phyloP scores from a whole-genome alignment of 306 rosid species.

The Albizia julibrissin region DNA sequence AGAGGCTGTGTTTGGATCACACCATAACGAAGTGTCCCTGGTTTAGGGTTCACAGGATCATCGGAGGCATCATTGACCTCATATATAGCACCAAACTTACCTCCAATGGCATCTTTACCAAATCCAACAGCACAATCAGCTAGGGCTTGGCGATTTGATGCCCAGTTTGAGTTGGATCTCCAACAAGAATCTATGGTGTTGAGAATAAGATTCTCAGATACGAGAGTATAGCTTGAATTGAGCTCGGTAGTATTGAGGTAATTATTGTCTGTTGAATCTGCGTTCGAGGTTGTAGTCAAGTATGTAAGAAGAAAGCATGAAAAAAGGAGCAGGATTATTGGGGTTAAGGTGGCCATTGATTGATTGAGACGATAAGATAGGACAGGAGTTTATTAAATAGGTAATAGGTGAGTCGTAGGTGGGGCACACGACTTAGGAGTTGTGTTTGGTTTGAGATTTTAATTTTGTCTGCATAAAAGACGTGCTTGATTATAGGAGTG shows the following conservation, averaged over 20 bases:
- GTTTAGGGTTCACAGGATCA: constrained; percentile 63
- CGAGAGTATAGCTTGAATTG: constrained; percentile 30
- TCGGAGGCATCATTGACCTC: constrained; percentile 64
- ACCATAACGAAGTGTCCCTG: constrained; percentile 78
- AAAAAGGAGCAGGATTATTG: constrained; percentile 34
- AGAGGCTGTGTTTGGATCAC: constrained; percentile 69
- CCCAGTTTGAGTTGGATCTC: constrained; percentile 65
- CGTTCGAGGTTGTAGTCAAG: constrained; percentile 37
- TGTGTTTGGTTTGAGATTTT: constrained; percentile 9
- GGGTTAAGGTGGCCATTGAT: constrained; percentile 48
- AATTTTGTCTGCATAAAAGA: constrained; percentile 32
- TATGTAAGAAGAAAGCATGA: constrained; percentile 39
- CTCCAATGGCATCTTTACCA: constrained; percentile 79
- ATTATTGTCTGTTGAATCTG: constrained; percentile 20
- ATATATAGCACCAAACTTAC: constrained; percentile 60
- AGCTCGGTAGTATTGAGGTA: constrained; percentile 9
- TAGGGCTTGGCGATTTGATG: constrained; percentile 52
- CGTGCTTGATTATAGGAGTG: no score
- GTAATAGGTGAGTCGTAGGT: constrained; percentile 41
- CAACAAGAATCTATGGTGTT: constrained; percentile 80
- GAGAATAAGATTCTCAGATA: constrained; percentile 15
- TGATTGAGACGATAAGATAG: constrained; percentile 3
- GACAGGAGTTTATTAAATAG: constrained; percentile 9
- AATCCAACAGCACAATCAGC: constrained; percentile 73
- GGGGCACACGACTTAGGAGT: constrained; percentile 59